Conservation (phyloP, 1,139 yeast species). For the Yamadazyma triangularis region DNA sequence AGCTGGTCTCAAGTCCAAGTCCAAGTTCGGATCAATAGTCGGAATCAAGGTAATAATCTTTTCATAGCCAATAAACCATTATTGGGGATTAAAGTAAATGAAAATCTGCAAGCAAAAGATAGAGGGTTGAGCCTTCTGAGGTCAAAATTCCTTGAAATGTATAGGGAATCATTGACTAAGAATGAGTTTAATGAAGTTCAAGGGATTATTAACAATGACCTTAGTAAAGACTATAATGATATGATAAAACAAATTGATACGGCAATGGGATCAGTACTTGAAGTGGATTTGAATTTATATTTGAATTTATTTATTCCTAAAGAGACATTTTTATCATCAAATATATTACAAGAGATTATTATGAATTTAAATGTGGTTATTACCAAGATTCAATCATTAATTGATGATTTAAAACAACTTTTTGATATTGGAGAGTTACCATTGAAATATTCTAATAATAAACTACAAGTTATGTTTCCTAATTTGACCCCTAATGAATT, state of each 20-base stretch:
- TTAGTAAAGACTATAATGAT: background rate
- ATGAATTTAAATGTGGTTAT: background rate
- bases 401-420: conserved; percentile 30
- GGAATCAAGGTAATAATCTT: too few relatives aligned
- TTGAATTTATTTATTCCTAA: background rate
- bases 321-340: background rate
- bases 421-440: conserved; percentile 51
- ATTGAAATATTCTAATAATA: conserved; percentile 30
- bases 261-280: background rate
- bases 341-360: background rate
- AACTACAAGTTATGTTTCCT: conserved; percentile 52
- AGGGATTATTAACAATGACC: background rate
- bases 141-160: too few relatives aligned
- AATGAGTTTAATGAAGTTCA: background rate
- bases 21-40: too few relatives aligned
- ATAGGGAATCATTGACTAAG: too few relatives aligned
- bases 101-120: too few relatives aligned
- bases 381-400: conserved; percentile 13
- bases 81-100: too few relatives aligned
- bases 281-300: background rate
- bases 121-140: too few relatives aligned
- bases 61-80: too few relatives aligned
- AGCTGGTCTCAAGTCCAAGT: too few relatives aligned
- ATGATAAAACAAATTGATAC: too few relatives aligned
- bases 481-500: conserved; percentile 50